phyloP scores from a whole-genome alignment of 257 asterid genomes.

The Solanum neorickii region DNA sequence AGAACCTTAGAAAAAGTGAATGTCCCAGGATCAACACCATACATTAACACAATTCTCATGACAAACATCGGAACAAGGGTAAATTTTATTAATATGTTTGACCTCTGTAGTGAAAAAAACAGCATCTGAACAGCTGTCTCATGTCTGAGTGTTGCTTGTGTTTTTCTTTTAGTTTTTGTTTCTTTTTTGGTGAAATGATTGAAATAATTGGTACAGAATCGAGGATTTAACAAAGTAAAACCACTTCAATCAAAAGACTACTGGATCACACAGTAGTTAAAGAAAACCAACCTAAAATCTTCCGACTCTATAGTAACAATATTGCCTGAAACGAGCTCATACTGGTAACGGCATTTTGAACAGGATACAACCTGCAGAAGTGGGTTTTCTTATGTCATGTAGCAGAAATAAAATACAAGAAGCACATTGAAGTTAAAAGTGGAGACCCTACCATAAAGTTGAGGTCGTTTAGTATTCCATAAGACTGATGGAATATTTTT shows the following conservation, averaged over 20 bases:
- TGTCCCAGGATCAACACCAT: conserved; percentile 76
- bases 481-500: neutral
- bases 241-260: neutral
- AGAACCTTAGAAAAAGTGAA: conserved; percentile 97
- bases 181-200: neutral
- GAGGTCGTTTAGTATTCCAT: neutral
- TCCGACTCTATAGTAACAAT: conserved; percentile 68
- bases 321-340: conserved; percentile 81
- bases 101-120: neutral
- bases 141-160: neutral
- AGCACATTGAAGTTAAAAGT: neutral
- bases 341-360: conserved; percentile 86
- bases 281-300: conserved; percentile 61
- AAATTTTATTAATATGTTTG: neutral
- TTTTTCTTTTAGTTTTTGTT: neutral
- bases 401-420: neutral
- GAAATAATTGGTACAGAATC: neutral
- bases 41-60: neutral
- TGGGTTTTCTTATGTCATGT: neutral
- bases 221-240: neutral
- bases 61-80: neutral
- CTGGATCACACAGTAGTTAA: neutral
- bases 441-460: neutral
- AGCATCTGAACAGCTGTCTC: neutral
- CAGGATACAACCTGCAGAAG: conserved; percentile 71